Base-by-base conservation (phyloP, 208 protist species). In the Lotmaria passim region DNA sequence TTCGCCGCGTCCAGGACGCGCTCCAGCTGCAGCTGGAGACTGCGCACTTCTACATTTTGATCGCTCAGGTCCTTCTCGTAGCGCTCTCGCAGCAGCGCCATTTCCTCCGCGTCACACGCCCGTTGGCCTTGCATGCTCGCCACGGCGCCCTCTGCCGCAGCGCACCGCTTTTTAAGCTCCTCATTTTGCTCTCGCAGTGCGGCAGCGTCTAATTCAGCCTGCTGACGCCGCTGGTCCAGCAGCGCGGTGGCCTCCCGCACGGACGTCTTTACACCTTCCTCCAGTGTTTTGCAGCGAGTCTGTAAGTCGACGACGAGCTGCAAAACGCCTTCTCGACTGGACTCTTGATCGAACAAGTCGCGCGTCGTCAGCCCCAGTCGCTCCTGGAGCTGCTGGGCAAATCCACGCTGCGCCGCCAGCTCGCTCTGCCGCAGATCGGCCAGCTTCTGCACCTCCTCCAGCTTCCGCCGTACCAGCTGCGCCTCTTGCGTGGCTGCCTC, bases 21-120 rank as follows among this genome's bases (percentile, higher is more conserved):
- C 66, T 79, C 73, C 33, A 79, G 73, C 44, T 69, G 73, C 43
- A 79, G 53, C 39, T 71, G 50, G 21, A 79, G 50, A 33, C 73
- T 79, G 12, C 64, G 65, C 14, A 66, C 50, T 55, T 86, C 82
- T 21, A 84, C 64, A 30, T 58, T 46, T 23, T 66, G 66, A 12
- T 68, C 69, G 43, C 53, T 38, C 6, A 75, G 23, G 21, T 57
- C 52, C 21, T 63, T 52, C 34, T 67, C 62, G 21, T 77, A 62
- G n/a, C 69, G 61, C 11, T 39, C 28, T 10, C 71, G 65, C 3
- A 67, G 64, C 23, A 69, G 38, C 33, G 43, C 66, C 33, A 50
- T 38, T n/a, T 70, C 68, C 24, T 38, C 36, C 31, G 21, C 46
- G 41, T 41, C 46, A 24, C 39, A 46, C 7, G 48, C 47, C 15